Evolutionary conservation across 495 filamentous ascomycete species (phyloP).

Genomic region (Coniosporium apollinis): DNA sequence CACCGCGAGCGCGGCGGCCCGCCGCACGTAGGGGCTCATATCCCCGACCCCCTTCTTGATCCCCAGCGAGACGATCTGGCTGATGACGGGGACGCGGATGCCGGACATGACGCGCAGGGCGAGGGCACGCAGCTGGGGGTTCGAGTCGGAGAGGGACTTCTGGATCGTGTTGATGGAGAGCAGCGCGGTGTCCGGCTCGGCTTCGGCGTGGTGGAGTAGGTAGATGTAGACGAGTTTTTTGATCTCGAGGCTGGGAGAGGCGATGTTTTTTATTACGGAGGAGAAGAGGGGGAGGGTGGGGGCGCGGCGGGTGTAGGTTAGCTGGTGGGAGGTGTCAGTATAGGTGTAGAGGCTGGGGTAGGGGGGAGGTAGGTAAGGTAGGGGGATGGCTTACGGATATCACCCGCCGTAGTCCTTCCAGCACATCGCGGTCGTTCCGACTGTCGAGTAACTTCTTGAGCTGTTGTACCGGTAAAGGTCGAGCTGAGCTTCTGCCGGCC

Average conservation of each 20-base stretch:
- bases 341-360: slow-evolving; percentile 5
- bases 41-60: slow-evolving; percentile 85
- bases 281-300: slow-evolving; percentile 72
- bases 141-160: slow-evolving; percentile 83
- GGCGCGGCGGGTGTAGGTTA: slow-evolving; percentile 82
- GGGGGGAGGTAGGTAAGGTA: slow-evolving; percentile 2
- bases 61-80: slow-evolving; percentile 89
- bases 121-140: slow-evolving; percentile 76
- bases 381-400: slow-evolving; percentile 48
- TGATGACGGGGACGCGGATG: slow-evolving; percentile 93
- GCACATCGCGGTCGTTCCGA: slow-evolving; percentile 78
- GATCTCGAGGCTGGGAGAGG: slow-evolving; percentile 76
- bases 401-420: slow-evolving; percentile 81
- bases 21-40: slow-evolving; percentile 86
- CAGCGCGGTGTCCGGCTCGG: slow-evolving; percentile 84
- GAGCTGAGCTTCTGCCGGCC: slow-evolving; percentile 32
- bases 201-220: slow-evolving; percentile 85
- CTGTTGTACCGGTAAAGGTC: slow-evolving; percentile 37
- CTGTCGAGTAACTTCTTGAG: slow-evolving; percentile 91
- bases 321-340: slow-evolving; percentile 34
- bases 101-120: slow-evolving; percentile 90
- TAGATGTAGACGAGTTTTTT: slow-evolving; percentile 98
- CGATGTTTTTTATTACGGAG: slow-evolving; percentile 89
- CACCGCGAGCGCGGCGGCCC: slow-evolving; percentile 85
- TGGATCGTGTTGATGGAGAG: slow-evolving; percentile 97